These are phyloP conservation scores for Brettanomyces sp. DNA, from an alignment of 805 yeast species.

Conservation along the genomic window DNA sequence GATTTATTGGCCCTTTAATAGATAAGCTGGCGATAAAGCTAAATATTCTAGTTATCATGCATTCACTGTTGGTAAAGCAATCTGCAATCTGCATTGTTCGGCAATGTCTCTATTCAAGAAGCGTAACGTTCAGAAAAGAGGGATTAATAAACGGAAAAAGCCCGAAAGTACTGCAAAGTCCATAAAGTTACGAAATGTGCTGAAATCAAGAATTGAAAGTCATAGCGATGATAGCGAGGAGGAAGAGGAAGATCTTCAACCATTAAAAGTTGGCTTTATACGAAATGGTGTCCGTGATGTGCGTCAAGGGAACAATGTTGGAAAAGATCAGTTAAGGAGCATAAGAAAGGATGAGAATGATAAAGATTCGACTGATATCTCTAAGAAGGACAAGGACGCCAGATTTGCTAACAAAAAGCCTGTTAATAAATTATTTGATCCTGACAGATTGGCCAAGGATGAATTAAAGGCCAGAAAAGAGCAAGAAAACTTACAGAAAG, in stretches of 20 bases:
- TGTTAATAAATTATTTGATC: constrained; percentile 7
- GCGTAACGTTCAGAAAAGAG: constrained; percentile 1
- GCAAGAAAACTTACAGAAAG: background rate
- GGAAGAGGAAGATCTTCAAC: background rate
- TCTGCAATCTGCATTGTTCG: no score
- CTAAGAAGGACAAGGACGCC: background rate
- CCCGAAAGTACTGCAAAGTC: background rate
- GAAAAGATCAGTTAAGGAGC: no score
- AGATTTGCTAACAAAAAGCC: background rate
- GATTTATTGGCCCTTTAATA: no score
- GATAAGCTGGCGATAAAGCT: no score
- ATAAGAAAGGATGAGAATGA: background rate
- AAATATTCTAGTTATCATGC: no score
- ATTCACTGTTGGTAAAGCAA: no score
- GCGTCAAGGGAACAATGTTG: background rate
- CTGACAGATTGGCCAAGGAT: constrained; percentile 17
- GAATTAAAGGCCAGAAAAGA: constrained; percentile 8
- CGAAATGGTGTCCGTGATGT: background rate
- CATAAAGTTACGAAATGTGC: background rate
- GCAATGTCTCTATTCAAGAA: background rate
- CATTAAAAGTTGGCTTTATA: background rate
- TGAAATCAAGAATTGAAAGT: background rate
- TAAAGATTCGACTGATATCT: background rate
- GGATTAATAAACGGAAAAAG: background rate
- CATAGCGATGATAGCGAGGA: background rate